Percentiles rank a stretch among this genome's conserved stretches.
phyloP scores from a whole-genome alignment of 768 basidiomycete species.

The Leccinellum rugosiceps region DNA sequence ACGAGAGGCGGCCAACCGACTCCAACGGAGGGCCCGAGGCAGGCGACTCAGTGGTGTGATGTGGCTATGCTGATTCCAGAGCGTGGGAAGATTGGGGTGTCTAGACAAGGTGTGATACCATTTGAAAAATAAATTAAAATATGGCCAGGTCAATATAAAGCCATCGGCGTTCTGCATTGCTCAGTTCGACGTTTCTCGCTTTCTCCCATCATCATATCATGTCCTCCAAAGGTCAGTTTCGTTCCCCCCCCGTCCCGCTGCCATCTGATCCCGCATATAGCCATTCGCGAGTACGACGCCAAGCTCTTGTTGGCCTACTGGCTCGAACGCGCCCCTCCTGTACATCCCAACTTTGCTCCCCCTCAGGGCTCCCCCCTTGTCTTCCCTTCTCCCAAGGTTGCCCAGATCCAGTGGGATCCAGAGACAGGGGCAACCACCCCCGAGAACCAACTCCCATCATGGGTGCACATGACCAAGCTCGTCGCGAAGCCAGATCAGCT shows the following conservation, averaged over 20 bases:
- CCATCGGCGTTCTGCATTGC: neutral
- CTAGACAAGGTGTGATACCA: conserved; percentile 23
- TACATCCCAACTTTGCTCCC: conserved; percentile 58
- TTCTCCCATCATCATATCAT: conserved; percentile 28
- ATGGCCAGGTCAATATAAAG: conserved; percentile 16
- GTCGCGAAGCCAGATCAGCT: conserved; percentile 98
- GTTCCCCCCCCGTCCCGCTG: neutral
- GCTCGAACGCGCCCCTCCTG: conserved; percentile 85
- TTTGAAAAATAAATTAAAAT: conserved; percentile 18
- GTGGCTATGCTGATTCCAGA: conserved; percentile 29
- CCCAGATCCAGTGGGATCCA: conserved; percentile 85
- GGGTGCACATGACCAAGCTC: conserved; percentile 84
- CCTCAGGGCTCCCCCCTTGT: conserved; percentile 39
- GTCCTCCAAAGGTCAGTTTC: conserved; percentile 32
- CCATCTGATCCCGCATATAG: conserved; percentile 31
- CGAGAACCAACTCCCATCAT: conserved; percentile 62
- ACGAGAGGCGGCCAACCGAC: neutral
- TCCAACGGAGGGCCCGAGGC: neutral
- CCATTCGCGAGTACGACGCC: conserved; percentile 97
- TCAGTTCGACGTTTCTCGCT: neutral
- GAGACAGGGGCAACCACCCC: conserved; percentile 58
- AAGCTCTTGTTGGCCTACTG: conserved; percentile 97
- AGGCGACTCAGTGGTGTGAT: no score
- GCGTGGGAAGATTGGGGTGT: conserved; percentile 31
- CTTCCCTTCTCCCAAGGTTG: conserved; percentile 73